phyloP scores from a whole-genome alignment of 805 yeast genomes.

The Starmerella sp. region DNA sequence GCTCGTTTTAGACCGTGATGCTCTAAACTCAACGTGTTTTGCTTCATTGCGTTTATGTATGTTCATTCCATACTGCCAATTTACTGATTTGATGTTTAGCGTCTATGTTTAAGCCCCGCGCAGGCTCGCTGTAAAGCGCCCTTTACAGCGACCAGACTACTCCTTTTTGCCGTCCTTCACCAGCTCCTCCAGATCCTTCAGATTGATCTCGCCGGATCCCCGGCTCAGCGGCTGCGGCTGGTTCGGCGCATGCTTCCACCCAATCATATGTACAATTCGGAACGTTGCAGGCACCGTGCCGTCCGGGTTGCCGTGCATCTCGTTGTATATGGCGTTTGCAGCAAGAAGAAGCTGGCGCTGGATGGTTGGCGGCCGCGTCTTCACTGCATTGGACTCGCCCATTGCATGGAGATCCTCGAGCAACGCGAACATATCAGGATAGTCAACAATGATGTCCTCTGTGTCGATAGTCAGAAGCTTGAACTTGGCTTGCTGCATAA shows the following conservation, averaged over 20 bases:
- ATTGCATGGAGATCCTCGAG: slow-evolving; percentile 62
- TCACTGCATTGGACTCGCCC: slow-evolving; percentile 74
- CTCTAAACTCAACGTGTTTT: no score
- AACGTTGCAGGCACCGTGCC: slow-evolving; percentile 66
- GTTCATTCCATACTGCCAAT: no score
- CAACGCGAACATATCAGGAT: slow-evolving; percentile 57
- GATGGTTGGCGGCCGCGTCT: slow-evolving; percentile 31
- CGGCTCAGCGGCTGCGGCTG: slow-evolving; percentile 66
- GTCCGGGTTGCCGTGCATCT: slow-evolving; percentile 57
- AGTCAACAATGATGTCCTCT: slow-evolving; percentile 69
- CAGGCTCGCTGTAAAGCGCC: not conserved
- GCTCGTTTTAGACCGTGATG: no score
- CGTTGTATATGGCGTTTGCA: slow-evolving; percentile 60
- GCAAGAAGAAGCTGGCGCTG: slow-evolving; percentile 60
- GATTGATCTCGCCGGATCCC: slow-evolving; percentile 57
- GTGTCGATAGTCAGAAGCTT: slow-evolving; percentile 73
- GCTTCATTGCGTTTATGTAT: no score
- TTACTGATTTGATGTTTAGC: no score
- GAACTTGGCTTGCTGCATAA: slow-evolving; percentile 66
- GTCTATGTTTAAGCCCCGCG: not conserved
- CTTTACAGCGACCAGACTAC: not conserved
- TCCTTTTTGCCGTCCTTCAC: not conserved
- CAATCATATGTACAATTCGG: slow-evolving; percentile 70
- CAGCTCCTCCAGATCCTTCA: slow-evolving; percentile 42
- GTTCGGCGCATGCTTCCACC: slow-evolving; percentile 65